phyloP scores from a whole-genome alignment of 176 grass and related monocot genomes.

The Bonia amplexicaulis region DNA sequence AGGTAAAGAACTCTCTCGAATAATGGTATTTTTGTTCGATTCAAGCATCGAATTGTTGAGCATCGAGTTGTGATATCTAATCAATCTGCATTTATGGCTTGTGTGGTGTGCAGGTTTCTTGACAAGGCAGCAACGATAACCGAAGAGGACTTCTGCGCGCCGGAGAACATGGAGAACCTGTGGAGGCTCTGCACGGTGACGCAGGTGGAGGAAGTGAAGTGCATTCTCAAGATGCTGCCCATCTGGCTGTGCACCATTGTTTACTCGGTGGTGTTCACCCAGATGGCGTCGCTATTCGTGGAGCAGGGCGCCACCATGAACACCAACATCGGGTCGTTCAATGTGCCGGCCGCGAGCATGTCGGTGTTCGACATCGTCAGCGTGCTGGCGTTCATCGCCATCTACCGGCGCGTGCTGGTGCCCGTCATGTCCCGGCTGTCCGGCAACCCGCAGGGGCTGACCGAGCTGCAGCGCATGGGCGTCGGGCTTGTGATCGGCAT shows the following conservation, averaged over 20 bases:
- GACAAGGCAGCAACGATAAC: conserved; percentile 65
- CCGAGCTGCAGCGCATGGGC: conserved; percentile 86
- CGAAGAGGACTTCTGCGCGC: conserved; percentile 26
- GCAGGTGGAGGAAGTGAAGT: conserved; percentile 88
- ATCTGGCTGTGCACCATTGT: conserved; percentile 91
- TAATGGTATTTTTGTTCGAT: not conserved
- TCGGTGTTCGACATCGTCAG: conserved; percentile 81
- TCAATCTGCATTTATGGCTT: not conserved
- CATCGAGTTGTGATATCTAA: not conserved
- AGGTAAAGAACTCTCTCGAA: conserved; percentile 6
- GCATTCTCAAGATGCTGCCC: conserved; percentile 72
- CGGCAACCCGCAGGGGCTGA: conserved; percentile 53
- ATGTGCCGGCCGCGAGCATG: conserved; percentile 79
- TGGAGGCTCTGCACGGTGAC: conserved; percentile 71
- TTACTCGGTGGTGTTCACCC: conserved; percentile 87
- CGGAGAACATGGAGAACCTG: conserved; percentile 22
- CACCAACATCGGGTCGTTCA: conserved; percentile 57
- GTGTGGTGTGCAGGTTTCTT: conserved; percentile 33
- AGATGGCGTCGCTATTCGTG: conserved; percentile 87
- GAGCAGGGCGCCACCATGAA: conserved; percentile 80
- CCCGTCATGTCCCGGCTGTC: conserved; percentile 40
- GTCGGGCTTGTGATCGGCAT: conserved; percentile 69
- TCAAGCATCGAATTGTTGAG: not conserved
- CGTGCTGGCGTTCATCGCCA: conserved; percentile 58
- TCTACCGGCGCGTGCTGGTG: conserved; percentile 57